These are phyloP conservation scores for Sphagnum tenellum DNA, from an alignment of 225 moss, liverwort and hornwort genomes.

Conservation along the genomic window DNA sequence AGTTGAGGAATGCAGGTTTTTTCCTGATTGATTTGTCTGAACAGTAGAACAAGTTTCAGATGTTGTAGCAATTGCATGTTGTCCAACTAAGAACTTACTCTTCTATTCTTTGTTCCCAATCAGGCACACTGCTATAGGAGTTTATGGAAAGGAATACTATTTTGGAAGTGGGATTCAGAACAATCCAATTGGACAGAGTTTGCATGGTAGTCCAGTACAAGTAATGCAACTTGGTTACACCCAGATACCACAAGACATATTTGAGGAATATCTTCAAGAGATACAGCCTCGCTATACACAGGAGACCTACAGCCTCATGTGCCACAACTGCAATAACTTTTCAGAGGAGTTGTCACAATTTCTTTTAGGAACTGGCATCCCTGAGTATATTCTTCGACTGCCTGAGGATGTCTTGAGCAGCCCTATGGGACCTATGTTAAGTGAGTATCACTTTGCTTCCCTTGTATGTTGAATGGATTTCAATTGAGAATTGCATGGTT, in stretches of 20 bases:
- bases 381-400: constrained; percentile 66
- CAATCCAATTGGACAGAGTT: constrained; percentile 61
- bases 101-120: neutral
- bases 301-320: constrained; percentile 72
- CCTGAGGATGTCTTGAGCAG: constrained; percentile 82
- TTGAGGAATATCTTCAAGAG: constrained; percentile 79
- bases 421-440: constrained; percentile 71
- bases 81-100: too few relatives aligned
- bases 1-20: too few relatives aligned
- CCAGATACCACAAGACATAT: constrained; percentile 72
- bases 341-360: constrained; percentile 87
- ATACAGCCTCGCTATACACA: constrained; percentile 78
- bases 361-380: constrained; percentile 71
- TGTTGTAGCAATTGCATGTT: too few relatives aligned
- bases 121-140: constrained; percentile 84
- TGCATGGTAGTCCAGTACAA: constrained; percentile 71
- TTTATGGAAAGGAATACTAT: constrained; percentile 77
- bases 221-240: constrained; percentile 70
- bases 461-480: too few relatives aligned
- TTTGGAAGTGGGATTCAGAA: constrained; percentile 90
- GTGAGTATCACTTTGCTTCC: constrained; percentile 24
- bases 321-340: constrained; percentile 94
- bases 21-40: too few relatives aligned
- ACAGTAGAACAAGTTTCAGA: too few relatives aligned
- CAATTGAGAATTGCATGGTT: too few relatives aligned